Conservation (phyloP, 257 asterid genomes). For the Penstemon barbatus region DNA sequence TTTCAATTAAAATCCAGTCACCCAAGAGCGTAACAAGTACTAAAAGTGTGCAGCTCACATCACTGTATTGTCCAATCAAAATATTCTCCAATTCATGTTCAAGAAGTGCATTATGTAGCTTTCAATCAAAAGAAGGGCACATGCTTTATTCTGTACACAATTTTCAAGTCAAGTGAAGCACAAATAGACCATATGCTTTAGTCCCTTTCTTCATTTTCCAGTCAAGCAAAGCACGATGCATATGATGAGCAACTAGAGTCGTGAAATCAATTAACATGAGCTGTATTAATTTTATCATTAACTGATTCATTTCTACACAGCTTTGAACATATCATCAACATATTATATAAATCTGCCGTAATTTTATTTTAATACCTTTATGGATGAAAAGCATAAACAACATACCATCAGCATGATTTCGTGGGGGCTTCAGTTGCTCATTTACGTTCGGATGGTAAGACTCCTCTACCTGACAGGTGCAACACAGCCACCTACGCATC, state of each 20-base stretch:
- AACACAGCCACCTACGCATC: constrained; percentile 94
- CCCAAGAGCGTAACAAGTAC: no score
- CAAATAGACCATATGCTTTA: neutral
- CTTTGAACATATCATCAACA: no score
- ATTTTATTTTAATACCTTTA: constrained; percentile 6
- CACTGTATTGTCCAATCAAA: no score
- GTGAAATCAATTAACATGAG: constrained; percentile 5
- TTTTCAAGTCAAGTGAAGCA: constrained; percentile 13
- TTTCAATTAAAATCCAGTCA: no score
- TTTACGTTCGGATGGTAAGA: constrained; percentile 54
- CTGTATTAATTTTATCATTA: constrained; percentile 8
- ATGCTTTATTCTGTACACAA: neutral
- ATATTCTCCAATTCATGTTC: no score
- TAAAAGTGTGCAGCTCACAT: no score
- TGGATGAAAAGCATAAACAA: constrained; percentile 17
- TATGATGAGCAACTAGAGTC: constrained; percentile 1
- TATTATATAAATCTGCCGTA: neutral
- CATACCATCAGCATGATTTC: constrained; percentile 56
- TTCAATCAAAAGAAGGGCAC: no score
- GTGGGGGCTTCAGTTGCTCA: constrained; percentile 67
- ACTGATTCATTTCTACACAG: neutral
- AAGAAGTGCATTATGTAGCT: no score
- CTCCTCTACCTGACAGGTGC: constrained; percentile 71
- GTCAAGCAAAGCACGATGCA: neutral
- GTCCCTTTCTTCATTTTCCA: neutral